Base-by-base conservation (phyloP, 495 filamentous ascomycete genomes). In the Amphirosellinia nigrospora region DNA sequence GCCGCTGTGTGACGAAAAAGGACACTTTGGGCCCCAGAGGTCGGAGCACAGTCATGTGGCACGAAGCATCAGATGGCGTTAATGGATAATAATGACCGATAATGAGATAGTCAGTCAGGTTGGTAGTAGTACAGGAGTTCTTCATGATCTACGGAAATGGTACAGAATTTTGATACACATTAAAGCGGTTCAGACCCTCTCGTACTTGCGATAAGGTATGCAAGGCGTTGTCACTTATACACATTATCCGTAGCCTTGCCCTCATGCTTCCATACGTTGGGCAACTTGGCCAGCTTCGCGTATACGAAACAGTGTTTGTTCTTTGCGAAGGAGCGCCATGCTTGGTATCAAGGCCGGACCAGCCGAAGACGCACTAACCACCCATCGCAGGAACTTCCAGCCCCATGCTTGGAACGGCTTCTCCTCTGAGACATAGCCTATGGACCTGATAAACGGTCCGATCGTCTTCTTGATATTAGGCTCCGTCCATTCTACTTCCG, bases 301-400 rank as follows among this genome's bases (percentile, higher is more conserved):
- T 23, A 94, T 73, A 32, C 93, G 82, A 43, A 74, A 75, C 32
- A 92, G 45, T 1, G 85, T 83, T 78, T 91, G 87, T 7, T 85
- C 83, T 69, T 82, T 86, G 0, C 93, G 92, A 11, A 96, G 75
- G 1, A 91, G 80, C 19, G 61, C 77, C 86, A 96, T 89, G 19
- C 83, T 88, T 36, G 85, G 79, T 0, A 85, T 82, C 26, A 91
- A 79, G 2, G 82, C 75, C 15, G 91, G 89, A 0, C 93, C 93
- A 4, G 85, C 79, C 11, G 80, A 79, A 10, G 85, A 86, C 21
- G 81, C 90, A 0, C 83, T 76, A 38, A 95, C 60, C 0, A 89
- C 89, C 89, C 92, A 92, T 58, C 93, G 87, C 64, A 94, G 79
- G 69, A 90, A 87, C 50, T 84, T 80, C 72, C 89, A 82, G 8